Evolutionary conservation across 257 asterid species (phyloP), one percentile per base, ranked within the genome.

Genomic region (Nicotiana undulata): DNA sequence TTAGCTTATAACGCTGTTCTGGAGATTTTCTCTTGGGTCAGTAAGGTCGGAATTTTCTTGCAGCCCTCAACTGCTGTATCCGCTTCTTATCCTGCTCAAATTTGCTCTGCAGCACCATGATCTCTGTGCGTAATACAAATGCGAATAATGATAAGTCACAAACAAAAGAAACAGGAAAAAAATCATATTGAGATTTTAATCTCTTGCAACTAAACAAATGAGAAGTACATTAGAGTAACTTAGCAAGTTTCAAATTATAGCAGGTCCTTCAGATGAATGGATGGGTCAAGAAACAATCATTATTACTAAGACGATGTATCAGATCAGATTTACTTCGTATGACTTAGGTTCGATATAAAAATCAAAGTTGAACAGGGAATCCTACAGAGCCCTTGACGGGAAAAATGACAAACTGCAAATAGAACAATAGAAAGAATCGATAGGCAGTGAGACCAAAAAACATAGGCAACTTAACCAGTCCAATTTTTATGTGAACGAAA

Each of bases 81-180:
- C 97, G 90, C 86, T 91, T 92, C 80, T 93, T 95, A 60, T 95
- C 99, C 89, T 93, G 96, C 88, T 95, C 96, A 28, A 95, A 95
- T 88, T 93, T 92, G 93, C 93, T 91, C 83, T 92, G 96, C 83
- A 93, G 90, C 92, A 87, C 88, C 96, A 91, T 87, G 82, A 93
- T 86, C 90, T 93, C 98, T 95, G 96, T 90, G 9, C 60, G 49
- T 31, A 72, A 72, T 15, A 22, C 4, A 49, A 24, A 72, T 24
- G 24, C 0, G 4, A 7, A 24, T 6, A 24, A 49, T 46, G 16
- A 56, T 56, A 18, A 56, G 63, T 17, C 8, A 56, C 63, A 56
- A 56, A 7, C 24, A 18, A 56, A 6, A 56, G 63, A 56, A 56
- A 18, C 63, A 56, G 78, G 9, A 18, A 18, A 56, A 15, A 1